Evolutionary conservation across 768 basidiomycete species (phyloP), one percentile per base, ranked within the genome.

Genomic region (Mycena leptocephala): DNA sequence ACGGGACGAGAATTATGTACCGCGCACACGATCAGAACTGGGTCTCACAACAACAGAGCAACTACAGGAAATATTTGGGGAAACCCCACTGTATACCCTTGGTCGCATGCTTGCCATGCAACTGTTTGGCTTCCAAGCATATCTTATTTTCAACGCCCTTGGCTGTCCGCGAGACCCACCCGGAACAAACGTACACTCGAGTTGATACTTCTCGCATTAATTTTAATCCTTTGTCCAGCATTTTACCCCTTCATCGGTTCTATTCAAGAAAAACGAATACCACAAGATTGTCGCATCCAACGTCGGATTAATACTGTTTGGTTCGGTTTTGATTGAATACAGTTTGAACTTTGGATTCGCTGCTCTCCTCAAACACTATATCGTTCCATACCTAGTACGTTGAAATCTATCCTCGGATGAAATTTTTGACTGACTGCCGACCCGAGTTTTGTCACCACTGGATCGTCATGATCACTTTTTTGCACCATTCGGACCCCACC

Each of bases 1-100:
- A 80, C 86, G 92, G 22, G 95, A 96, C 79, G 94, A 95, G 82
- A 95, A 95, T 77, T 94, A 92, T 72, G 90, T 94, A 7, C 93
- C 93, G 56, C 86, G 88, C 70, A 84, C 84, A 65, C 85, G 41
- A 20, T 63, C 59, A 53, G 33, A 69, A 2, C 33, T 69, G 8
- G 67, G 67, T 8, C 55, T 69, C 22, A 24, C 55, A 2, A 24
- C 67, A 7, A 37, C 55, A 7, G 16, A 9, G 20, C 55, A 58
- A 35, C 87, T 89, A 7, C 86, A 87, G 3, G 87, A 90, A 35
- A 77, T 89, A 13, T 81, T 91, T 14, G 90, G 89, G 76, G 89
- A 91, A 70, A 90, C 90, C 2, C 90, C 90, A 0, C 82, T 86
- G 1, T 90, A 85, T 78, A 88, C 89, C 2, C 71, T 89, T 32